phyloP scores from a whole-genome alignment of 257 asterid species.

The Primulina tabacum region DNA sequence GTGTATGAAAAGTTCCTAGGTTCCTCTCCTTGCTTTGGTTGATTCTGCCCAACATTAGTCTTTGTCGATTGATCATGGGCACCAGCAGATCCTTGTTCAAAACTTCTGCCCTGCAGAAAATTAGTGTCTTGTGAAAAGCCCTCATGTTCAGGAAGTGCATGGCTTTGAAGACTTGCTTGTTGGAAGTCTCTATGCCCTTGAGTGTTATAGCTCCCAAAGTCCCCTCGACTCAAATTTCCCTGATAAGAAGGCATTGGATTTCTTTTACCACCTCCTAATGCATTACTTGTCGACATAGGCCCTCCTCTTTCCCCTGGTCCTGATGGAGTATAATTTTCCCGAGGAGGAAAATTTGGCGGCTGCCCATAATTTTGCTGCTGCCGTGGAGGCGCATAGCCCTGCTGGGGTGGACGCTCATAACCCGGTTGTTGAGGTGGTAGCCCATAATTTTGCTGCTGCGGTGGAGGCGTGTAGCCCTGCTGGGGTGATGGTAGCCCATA shows the following conservation, averaged over 20 bases:
- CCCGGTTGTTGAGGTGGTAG: constrained; percentile 31
- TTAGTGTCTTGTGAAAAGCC: constrained; percentile 30
- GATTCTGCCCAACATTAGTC: constrained; percentile 22
- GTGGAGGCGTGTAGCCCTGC: constrained; percentile 16
- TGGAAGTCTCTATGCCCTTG: constrained; percentile 32
- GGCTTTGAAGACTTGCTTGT: constrained; percentile 19
- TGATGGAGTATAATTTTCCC: constrained; percentile 26
- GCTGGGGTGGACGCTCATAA: constrained; percentile 21
- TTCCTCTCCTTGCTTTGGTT: constrained; percentile 25
- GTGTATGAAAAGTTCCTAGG: constrained; percentile 29
- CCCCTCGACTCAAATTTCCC: constrained; percentile 26
- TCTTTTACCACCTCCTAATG: constrained; percentile 16
- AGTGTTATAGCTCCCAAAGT: constrained; percentile 22
- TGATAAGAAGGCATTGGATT: constrained; percentile 27
- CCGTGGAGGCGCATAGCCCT: not conserved
- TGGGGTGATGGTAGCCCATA: constrained; percentile 27
- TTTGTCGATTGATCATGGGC: constrained; percentile 7
- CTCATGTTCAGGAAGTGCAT: constrained; percentile 30
- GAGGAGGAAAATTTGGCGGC: constrained; percentile 27
- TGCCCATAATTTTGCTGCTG: constrained; percentile 20
- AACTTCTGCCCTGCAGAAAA: constrained; percentile 33
- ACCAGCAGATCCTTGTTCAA: constrained; percentile 25
- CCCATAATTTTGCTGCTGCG: not conserved
- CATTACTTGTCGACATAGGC: constrained; percentile 27
- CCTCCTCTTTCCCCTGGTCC: constrained; percentile 36